A percentile compares a stretch with the other conserved stretches of the same genome.
Evolutionary conservation across 495 filamentous ascomycete genomes (phyloP).

Genomic region (Neurospora sp.): DNA sequence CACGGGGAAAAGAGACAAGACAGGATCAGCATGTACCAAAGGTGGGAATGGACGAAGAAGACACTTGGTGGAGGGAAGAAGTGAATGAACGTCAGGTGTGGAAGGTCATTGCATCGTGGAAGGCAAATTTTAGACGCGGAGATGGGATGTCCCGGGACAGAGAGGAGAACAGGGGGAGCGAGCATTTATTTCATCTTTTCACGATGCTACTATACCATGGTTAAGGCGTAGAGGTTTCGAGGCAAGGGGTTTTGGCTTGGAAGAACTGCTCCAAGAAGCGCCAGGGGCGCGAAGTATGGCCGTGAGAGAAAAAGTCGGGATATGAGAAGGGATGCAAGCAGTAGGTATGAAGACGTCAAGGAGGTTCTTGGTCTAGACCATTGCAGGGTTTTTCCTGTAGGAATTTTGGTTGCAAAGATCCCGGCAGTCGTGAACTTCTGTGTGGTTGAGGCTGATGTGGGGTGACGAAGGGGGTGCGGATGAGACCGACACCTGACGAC

Average conservation of each 20-base stretch:
- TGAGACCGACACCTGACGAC: conserved; percentile 29
- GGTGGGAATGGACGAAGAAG: not conserved
- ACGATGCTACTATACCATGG: not conserved
- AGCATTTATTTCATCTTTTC: not conserved
- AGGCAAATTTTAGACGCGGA: conserved; percentile 13
- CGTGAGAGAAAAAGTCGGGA: not conserved
- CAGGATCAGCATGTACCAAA: not conserved
- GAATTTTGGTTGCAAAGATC: not conserved
- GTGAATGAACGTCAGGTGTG: not conserved
- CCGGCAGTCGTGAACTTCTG: not conserved
- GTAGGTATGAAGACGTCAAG: not conserved
- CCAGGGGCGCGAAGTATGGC: not conserved
- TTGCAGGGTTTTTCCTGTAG: not conserved
- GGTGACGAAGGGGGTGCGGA: conserved; percentile 10
- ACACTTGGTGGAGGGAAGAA: not conserved
- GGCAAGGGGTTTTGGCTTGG: not conserved
- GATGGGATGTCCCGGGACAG: conserved; percentile 5
- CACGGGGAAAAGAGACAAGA: not conserved
- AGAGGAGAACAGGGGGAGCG: not conserved
- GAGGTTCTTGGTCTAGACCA: not conserved
- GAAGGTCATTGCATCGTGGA: not conserved
- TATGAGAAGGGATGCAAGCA: not conserved
- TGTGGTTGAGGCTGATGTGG: conserved; percentile 17
- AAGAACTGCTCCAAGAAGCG: not conserved
- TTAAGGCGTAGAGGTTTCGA: not conserved